Evolutionary conservation across 2,329 filamentous ascomycete species (phyloP), one percentile per base, ranked within the genome.

Genomic region (Annulohypoxylon truncatum): DNA sequence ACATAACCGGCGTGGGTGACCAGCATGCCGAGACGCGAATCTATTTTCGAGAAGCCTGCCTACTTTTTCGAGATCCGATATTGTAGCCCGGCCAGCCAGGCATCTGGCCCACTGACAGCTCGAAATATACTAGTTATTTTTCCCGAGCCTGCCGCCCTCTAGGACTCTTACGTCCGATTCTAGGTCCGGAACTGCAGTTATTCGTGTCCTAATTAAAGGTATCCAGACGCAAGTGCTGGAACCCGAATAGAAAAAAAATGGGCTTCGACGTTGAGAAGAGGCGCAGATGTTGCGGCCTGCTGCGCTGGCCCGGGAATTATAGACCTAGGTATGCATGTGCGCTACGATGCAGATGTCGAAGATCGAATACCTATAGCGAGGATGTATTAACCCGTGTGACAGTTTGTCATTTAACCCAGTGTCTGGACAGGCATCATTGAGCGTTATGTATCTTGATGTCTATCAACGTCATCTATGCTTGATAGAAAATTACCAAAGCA

Each of bases 1-100:
- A 53, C 64, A 53, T 63, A 54, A 31, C 54, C 42, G 38, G 54
- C 28, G 38, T 59, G 38, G 50, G 29, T n/a, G 18, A n/a, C 26
- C 26, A 50, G 13, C 22, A 53, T 61, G 31, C 50, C 24, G 28
- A 46, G 24, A 13, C 26, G 48, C 44, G 13, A 42, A 42, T 61
- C 46, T 42, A 40, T 50, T 28, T 31, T 56, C 40, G 57, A 61
- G 13, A n/a, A 26, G 33, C 38, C 44, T 20, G 40, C 33, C 33
- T 20, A n/a, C 12, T 8, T 29, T 31, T 38, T 24, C 31, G 15
- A 18, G 12, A 35, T 57, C 15, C n/a, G 38, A 55, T 13, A 13
- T 33, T 46, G 15, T 42, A 28, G 31, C 46, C 42, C 52, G 22
- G 24, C 28, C 22, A 5, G 53, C n/a, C 38, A 56, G 44, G n/a